These are phyloP conservation scores for Globisporangium spiculum DNA, from an alignment of 352 stramenopile species.

Conservation along the genomic window DNA sequence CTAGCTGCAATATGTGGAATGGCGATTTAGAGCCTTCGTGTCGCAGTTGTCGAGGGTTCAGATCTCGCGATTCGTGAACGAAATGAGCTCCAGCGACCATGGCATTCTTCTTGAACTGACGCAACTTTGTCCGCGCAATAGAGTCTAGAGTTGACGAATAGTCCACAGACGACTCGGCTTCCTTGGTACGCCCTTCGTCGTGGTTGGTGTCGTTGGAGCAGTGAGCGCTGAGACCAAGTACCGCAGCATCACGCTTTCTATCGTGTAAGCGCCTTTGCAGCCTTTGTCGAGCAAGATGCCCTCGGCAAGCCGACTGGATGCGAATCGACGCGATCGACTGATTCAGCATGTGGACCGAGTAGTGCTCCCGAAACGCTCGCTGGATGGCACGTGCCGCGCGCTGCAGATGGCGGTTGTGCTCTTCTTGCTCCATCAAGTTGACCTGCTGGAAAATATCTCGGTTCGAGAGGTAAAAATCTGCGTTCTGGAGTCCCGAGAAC, in stretches of 20 bases:
- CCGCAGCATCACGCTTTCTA: neutral
- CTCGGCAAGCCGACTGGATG: constrained; percentile 33
- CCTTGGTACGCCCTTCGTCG: neutral
- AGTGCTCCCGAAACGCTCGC: constrained; percentile 34
- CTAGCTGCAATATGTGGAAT: constrained; percentile 8
- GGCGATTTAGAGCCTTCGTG: neutral
- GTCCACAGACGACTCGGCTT: neutral
- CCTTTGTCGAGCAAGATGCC: constrained; percentile 3
- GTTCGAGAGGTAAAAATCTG: constrained; percentile 21
- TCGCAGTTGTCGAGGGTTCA: neutral
- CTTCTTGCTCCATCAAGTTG: constrained; percentile 30
- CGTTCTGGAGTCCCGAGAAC: constrained; percentile 22
- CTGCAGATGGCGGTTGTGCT: neutral
- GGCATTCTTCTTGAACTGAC: neutral
- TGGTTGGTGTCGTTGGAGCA: neutral
- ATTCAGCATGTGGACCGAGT: constrained; percentile 27
- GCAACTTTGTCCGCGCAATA: constrained; percentile 3
- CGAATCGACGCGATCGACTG: constrained; percentile 22
- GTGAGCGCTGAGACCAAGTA: neutral
- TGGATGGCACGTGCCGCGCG: constrained; percentile 40
- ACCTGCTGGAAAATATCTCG: constrained; percentile 40
- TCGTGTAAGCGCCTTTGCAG: neutral
- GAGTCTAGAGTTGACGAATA: constrained; percentile 8
- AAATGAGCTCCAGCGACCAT: constrained; percentile 9
- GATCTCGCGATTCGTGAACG: neutral